Base-by-base conservation (phyloP, 2,329 filamentous ascomycete genomes). In the Fusarium pseudonygamai region DNA sequence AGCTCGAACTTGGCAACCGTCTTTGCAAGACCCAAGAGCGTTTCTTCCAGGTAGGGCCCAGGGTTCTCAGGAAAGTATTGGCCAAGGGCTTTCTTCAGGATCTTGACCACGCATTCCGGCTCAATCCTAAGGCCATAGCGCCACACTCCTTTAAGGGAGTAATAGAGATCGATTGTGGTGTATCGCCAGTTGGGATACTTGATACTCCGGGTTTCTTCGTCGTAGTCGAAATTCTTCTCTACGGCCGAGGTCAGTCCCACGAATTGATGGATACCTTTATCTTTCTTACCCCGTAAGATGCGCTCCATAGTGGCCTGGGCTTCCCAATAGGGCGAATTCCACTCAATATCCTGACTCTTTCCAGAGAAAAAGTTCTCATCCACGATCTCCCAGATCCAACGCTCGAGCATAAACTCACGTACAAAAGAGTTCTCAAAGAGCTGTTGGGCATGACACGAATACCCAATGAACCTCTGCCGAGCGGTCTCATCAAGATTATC, bases 131-230 rank as follows among this genome's bases (percentile, higher is more conserved):
- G 8, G 8, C 9, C 30, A 30, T 30, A 11, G 30, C 8, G 8
- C 30, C 8, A 30, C 5, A 0, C 3, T 12, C 20, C 37, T 22
- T 39, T 5, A 11, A 34, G 12, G n/a, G 36, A 2, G 40, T 37
- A 45, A 18, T 34, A 47, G n/a, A 59, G 1, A 7, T 36, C 2
- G 24, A 59, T 42, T 24, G 60, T n/a, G 28, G 36, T 39, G 11
- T 1, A 34, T 49, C 52, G 56, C 52, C 60, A 59, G 53, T 34
- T 24, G 39, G 42, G n/a, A 14, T 40, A 63, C n/a, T 63, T 14
- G 42, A 13, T 4, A 20, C 10, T 0, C 24, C 10, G 4, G 2
- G 0, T 0, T 14, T 10, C 9, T 0, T 13, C 6, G 28, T 32
- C 9, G 22, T 39, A n/a, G 1, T 1, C 0, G 18, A 63, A 36